Conservation (phyloP, 139 green algal species). For the Mesotaenium endlicherianum region DNA sequence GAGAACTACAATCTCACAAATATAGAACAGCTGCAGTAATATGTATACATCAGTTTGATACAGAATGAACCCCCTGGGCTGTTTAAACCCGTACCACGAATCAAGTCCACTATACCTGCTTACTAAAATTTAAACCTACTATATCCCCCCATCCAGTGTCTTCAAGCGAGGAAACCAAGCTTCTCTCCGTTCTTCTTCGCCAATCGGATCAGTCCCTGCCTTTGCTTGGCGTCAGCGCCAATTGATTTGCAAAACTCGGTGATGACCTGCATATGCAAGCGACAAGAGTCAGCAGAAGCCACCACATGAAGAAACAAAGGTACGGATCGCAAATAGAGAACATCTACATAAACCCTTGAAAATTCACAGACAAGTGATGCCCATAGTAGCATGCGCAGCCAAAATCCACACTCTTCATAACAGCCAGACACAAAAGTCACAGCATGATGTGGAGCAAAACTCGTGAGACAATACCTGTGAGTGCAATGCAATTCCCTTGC, state of each 20-base stretch:
- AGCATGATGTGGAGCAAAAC: neutral
- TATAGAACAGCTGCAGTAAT: too few species aligned
- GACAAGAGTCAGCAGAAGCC: neutral
- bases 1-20: too few species aligned
- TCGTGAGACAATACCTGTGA: slow-evolving; percentile 75
- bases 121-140: too few species aligned
- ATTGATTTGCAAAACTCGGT: slow-evolving; percentile 93
- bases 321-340: neutral
- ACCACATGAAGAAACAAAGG: neutral
- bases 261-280: slow-evolving; percentile 73
- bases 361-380: too few species aligned
- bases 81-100: too few species aligned
- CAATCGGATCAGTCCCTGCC: slow-evolving; percentile 90
- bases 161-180: slow-evolving; percentile 93
- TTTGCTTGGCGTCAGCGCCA: slow-evolving; percentile 85
- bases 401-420: neutral
- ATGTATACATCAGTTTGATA: too few species aligned
- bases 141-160: too few species aligned
- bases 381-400: neutral
- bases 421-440: neutral
- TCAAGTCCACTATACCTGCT: too few species aligned
- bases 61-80: too few species aligned
- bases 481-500: slow-evolving; percentile 96
- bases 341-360: neutral
- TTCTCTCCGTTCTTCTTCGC: slow-evolving; percentile 98